phyloP scores from a whole-genome alignment of 1,139 yeast genomes.

The Pneumocystis oryctolagi region DNA sequence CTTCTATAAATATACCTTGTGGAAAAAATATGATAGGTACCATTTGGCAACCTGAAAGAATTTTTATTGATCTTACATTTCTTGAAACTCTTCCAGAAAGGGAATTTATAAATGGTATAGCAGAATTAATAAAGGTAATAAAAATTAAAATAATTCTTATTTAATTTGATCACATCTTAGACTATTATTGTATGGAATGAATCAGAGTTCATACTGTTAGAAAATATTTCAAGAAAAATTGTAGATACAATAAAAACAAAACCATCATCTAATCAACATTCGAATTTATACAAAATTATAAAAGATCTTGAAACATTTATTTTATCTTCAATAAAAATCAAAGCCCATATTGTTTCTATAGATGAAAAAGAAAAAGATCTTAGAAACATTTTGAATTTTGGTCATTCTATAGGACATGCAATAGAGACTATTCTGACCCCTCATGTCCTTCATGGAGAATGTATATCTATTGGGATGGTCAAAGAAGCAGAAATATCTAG shows the following conservation, averaged over 20 bases:
- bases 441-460: slow-evolving; percentile 92
- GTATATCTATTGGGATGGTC: slow-evolving; percentile 90
- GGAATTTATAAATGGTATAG: slow-evolving; percentile 96
- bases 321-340: slow-evolving; percentile 70
- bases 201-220: slow-evolving; percentile 69
- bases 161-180: slow-evolving; percentile 11
- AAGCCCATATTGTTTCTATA: slow-evolving; percentile 82
- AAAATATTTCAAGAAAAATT: slow-evolving; percentile 54
- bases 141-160: neutral
- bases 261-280: neutral
- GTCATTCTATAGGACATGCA: slow-evolving; percentile 97
- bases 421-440: slow-evolving; percentile 94
- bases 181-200: slow-evolving; percentile 98
- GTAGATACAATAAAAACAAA: slow-evolving; percentile 32
- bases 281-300: slow-evolving; percentile 29
- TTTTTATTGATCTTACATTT: slow-evolving; percentile 77
- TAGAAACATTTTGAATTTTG: slow-evolving; percentile 83
- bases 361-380: slow-evolving; percentile 95
- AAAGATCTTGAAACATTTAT: slow-evolving; percentile 69
- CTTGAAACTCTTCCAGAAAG: slow-evolving; percentile 78
- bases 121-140: slow-evolving; percentile 68
- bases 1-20: slow-evolving; percentile 94
- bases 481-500: slow-evolving; percentile 89
- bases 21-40: slow-evolving; percentile 97
- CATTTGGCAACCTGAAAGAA: slow-evolving; percentile 88